phyloP scores from a whole-genome alignment of 805 yeast species.

The Scheffersomyces spartinae region DNA sequence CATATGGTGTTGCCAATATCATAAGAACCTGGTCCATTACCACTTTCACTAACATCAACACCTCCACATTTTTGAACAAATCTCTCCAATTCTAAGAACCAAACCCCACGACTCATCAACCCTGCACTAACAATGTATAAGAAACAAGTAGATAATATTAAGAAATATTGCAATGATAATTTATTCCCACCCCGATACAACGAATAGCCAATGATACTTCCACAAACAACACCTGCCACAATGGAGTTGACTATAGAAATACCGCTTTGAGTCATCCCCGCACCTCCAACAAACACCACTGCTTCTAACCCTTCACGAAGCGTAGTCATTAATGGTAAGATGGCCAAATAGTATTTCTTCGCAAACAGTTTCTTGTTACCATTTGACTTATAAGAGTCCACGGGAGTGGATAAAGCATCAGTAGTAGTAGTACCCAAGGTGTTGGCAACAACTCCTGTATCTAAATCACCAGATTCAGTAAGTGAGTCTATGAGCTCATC shows the following conservation, averaged over 20 bases:
- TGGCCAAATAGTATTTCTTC: constrained; percentile 24
- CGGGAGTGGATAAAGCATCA: no score
- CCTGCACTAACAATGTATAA: constrained; percentile 34
- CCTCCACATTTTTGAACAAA: constrained; percentile 29
- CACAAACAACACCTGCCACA: constrained; percentile 17
- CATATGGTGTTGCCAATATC: constrained; percentile 28
- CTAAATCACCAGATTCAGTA: no score
- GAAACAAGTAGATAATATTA: constrained; percentile 27
- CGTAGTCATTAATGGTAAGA: constrained; percentile 29
- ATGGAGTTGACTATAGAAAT: constrained; percentile 20
- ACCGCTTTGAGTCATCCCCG: constrained; percentile 20
- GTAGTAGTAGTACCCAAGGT: no score
- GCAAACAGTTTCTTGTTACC: no score
- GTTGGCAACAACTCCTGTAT: no score
- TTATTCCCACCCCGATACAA: constrained; percentile 31
- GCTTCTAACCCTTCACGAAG: constrained; percentile 33
- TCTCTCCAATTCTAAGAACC: constrained; percentile 30
- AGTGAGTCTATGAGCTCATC: no score
- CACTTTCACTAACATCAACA: constrained; percentile 31
- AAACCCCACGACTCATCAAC: constrained; percentile 30
- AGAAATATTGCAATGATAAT: constrained; percentile 29
- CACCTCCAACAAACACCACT: constrained; percentile 29
- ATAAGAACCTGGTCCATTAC: constrained; percentile 35
- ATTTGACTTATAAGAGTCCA: no score
- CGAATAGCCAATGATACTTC: constrained; percentile 20